phyloP scores from a whole-genome alignment of 176 grass and related monocot genomes.

The Oryza australiensis region DNA sequence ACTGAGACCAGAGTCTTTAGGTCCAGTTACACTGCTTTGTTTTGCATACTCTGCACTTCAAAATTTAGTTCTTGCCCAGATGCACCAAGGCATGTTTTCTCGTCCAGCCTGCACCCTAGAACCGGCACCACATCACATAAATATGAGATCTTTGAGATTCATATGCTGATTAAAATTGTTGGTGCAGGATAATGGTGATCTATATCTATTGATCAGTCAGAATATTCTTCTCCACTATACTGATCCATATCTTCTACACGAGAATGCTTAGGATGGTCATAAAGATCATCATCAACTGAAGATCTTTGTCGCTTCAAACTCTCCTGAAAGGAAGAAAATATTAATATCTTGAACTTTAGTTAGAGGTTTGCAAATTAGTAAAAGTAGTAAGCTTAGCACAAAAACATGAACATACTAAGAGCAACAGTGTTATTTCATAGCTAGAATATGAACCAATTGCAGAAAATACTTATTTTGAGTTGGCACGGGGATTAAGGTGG shows the following conservation, averaged over 20 bases:
- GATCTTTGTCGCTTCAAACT: slow-evolving; percentile 55
- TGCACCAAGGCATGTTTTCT: slow-evolving; percentile 11
- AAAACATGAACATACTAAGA: neutral
- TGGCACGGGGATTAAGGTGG: neutral
- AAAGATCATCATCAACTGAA: slow-evolving; percentile 60
- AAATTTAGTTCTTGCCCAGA: neutral
- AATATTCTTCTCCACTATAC: slow-evolving; percentile 65
- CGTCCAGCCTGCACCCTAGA: slow-evolving; percentile 15
- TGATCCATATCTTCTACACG: slow-evolving; percentile 56
- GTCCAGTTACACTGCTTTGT: slow-evolving; percentile 37
- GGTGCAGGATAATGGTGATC: slow-evolving; percentile 41
- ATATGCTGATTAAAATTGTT: slow-evolving; percentile 31
- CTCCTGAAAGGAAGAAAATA: slow-evolving; percentile 44
- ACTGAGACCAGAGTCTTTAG: slow-evolving; percentile 26
- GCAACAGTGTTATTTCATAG: neutral
- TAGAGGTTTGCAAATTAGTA: no score
- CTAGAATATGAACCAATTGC: neutral
- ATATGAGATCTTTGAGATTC: slow-evolving; percentile 29
- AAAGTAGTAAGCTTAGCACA: neutral
- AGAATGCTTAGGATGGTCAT: slow-evolving; percentile 43
- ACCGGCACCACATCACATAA: neutral
- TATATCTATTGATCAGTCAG: slow-evolving; percentile 50
- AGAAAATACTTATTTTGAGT: slow-evolving; percentile 18
- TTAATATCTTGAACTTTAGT: slow-evolving; percentile 11
- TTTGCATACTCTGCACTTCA: slow-evolving; percentile 16